Evolutionary conservation across 768 basidiomycete species (phyloP).

Genomic region (Podaxis sp.): DNA sequence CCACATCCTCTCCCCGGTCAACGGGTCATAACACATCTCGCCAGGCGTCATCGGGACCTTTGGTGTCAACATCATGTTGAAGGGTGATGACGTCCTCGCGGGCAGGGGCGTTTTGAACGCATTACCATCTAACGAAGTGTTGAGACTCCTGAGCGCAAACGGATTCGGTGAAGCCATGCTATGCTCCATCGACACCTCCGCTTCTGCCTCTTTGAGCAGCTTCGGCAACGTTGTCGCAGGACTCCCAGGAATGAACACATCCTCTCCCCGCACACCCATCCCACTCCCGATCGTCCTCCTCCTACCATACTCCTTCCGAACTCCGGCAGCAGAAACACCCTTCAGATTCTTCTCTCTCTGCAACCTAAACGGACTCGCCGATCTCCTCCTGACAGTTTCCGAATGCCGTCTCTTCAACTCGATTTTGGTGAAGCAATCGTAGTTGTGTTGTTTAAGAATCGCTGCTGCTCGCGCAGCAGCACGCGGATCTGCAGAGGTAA

Average conservation of each 20-base stretch:
- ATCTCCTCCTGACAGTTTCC: constrained; percentile 23
- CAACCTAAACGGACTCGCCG: constrained; percentile 22
- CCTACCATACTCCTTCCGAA: constrained; percentile 26
- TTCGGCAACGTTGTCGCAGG: constrained; percentile 50
- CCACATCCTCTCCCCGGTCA: constrained; percentile 41
- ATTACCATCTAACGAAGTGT: constrained; percentile 9
- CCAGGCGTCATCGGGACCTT: constrained; percentile 9
- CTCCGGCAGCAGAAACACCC: constrained; percentile 24
- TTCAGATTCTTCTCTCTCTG: constrained; percentile 21
- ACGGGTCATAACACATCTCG: constrained; percentile 6
- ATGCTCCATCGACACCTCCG: constrained; percentile 31
- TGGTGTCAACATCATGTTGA: background rate
- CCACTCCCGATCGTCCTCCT: constrained; percentile 25
- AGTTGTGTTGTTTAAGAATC: constrained; percentile 87
- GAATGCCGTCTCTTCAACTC: constrained; percentile 27
- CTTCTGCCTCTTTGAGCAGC: constrained; percentile 56
- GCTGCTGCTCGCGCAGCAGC: constrained; percentile 93
- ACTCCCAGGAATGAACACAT: constrained; percentile 51
- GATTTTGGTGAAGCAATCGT: constrained; percentile 71
- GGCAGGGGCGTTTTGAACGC: constrained; percentile 26
- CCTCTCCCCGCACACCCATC: constrained; percentile 44
- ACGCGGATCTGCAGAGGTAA: constrained; percentile 77
- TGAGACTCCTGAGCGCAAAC: constrained; percentile 3
- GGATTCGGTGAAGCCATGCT: constrained; percentile 12
- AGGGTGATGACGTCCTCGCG: background rate